These are phyloP conservation scores for Lophiotrema nucula DNA, from an alignment of 495 filamentous ascomycete genomes.

Conservation along the genomic window DNA sequence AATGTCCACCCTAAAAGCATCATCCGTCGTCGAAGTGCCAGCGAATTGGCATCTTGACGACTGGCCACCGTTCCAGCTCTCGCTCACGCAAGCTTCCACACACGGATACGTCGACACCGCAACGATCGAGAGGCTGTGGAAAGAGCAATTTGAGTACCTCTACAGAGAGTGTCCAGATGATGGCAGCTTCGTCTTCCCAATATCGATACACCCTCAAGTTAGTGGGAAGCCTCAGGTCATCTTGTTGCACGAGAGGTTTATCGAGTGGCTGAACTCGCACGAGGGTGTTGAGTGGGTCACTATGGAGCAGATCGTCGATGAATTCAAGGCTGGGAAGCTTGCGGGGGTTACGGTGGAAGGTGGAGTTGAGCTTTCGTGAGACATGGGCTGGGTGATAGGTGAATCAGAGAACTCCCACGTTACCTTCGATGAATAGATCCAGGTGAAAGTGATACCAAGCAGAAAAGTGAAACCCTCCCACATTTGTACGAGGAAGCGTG, in stretches of 20 bases:
- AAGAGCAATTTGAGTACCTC: constrained; percentile 69
- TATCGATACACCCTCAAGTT: constrained; percentile 70
- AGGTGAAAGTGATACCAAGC: too few relatives aligned
- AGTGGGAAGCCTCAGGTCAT: constrained; percentile 65
- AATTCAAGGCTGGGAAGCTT: constrained; percentile 53
- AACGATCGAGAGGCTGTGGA: constrained; percentile 32
- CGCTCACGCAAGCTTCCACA: constrained; percentile 16
- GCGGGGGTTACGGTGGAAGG: constrained; percentile 35
- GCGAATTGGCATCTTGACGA: constrained; percentile 70
- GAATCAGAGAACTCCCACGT: too few relatives aligned
- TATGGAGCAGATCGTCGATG: constrained; percentile 66
- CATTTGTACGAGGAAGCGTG: too few relatives aligned
- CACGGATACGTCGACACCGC: constrained; percentile 33
- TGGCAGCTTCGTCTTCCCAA: constrained; percentile 68
- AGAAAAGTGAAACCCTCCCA: too few relatives aligned
- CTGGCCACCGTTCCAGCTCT: constrained; percentile 47
- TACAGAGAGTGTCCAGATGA: constrained; percentile 57
- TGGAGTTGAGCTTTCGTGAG: constrained; percentile 31
- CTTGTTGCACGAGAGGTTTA: constrained; percentile 63
- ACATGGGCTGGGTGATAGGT: too few relatives aligned
- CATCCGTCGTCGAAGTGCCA: constrained; percentile 64
- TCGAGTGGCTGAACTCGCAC: constrained; percentile 71
- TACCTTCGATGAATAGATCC: too few relatives aligned
- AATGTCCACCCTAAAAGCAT: constrained; percentile 51
- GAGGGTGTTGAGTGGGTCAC: constrained; percentile 75